Conservation (phyloP, 2,329 filamentous ascomycete genomes). For the Ophiostoma piceae region DNA sequence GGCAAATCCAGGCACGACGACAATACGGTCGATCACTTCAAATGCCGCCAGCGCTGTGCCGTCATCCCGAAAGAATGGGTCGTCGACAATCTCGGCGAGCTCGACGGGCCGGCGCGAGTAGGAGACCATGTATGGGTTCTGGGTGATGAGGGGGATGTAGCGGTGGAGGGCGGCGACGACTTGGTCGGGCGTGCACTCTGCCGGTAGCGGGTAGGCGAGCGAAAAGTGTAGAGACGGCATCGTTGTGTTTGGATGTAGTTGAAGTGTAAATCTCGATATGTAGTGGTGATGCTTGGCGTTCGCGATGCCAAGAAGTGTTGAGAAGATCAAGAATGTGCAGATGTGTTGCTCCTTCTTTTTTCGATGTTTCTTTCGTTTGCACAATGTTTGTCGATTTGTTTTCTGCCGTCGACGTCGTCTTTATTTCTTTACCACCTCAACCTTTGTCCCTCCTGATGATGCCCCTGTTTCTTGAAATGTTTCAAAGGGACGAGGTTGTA, state of each 20-base stretch:
- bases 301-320: neutral
- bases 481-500: neutral
- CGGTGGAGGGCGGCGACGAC: slow-evolving; percentile 40
- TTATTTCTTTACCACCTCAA: neutral
- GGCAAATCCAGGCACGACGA: slow-evolving; percentile 39
- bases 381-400: neutral
- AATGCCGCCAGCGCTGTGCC: slow-evolving; percentile 33
- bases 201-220: slow-evolving; percentile 41
- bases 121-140: slow-evolving; percentile 38
- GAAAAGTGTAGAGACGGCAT: slow-evolving; percentile 37
- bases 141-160: slow-evolving; percentile 39
- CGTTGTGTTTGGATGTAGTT: neutral
- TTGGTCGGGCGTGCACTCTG: slow-evolving; percentile 35
- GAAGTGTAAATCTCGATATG: neutral
- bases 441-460: neutral
- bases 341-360: neutral
- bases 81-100: slow-evolving; percentile 35
- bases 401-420: neutral
- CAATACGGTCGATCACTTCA: slow-evolving; percentile 36
- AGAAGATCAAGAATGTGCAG: neutral
- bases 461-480: slow-evolving; percentile 5
- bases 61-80: slow-evolving; percentile 40
- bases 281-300: neutral
- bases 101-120: slow-evolving; percentile 36
- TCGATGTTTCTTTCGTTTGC: neutral